These are phyloP conservation scores for Venturia nashicola DNA, from an alignment of 2,329 filamentous ascomycete genomes.

Conservation along the genomic window DNA sequence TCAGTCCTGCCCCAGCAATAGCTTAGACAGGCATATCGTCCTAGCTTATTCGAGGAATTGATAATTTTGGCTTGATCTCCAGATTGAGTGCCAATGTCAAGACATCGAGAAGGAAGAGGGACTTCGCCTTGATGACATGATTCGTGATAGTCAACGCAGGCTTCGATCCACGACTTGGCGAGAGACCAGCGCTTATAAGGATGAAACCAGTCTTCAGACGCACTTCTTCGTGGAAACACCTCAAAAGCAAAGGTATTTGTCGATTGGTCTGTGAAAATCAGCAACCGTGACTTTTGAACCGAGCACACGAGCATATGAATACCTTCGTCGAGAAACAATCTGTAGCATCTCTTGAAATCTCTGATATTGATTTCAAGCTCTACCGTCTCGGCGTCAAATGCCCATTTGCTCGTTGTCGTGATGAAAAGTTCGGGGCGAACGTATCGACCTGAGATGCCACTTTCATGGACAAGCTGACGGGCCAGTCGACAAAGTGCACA, in stretches of 20 bases:
- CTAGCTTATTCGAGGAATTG: not conserved
- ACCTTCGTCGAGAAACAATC: not conserved
- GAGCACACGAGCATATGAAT: not conserved
- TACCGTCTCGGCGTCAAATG: not conserved
- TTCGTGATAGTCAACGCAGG: not conserved
- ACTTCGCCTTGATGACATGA: not conserved
- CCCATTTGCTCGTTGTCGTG: not conserved
- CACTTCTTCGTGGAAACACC: not conserved
- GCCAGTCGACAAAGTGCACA: not conserved
- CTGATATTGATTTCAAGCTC: not conserved
- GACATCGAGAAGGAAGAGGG: not conserved
- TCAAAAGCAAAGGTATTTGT: not conserved
- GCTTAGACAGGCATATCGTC: slow-evolving; percentile 3
- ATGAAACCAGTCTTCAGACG: not conserved
- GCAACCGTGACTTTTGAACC: not conserved
- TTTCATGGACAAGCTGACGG: not conserved
- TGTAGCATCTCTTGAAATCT: not conserved
- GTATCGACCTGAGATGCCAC: too few relatives aligned
- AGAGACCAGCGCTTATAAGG: not conserved
- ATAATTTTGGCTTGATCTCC: not conserved
- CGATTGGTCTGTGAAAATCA: not conserved
- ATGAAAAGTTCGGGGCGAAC: not conserved
- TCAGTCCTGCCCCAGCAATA: slow-evolving; percentile 8
- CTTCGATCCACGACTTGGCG: not conserved
- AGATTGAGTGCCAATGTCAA: not conserved